Conservation (phyloP, 805 yeast genomes). For the Candida pseudofarinosa region DNA sequence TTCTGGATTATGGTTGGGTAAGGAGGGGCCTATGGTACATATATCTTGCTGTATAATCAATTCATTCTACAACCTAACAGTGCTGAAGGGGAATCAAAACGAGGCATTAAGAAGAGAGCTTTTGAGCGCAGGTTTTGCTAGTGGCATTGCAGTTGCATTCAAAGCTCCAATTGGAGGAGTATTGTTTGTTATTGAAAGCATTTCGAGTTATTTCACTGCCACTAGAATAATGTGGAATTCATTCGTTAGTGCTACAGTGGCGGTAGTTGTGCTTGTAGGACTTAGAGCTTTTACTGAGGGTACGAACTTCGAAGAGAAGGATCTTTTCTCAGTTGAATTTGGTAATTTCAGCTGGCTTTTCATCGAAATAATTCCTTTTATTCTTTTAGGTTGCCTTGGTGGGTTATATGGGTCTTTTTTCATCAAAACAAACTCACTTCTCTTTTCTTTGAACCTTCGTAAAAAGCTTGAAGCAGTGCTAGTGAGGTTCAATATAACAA, state of each 20-base stretch:
- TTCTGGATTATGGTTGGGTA: constrained; percentile 79
- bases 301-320: constrained; percentile 40
- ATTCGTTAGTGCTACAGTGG: constrained; percentile 73
- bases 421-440: constrained; percentile 42
- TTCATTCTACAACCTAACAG: constrained; percentile 23
- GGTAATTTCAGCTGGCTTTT: constrained; percentile 70
- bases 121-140: constrained; percentile 70
- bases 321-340: constrained; percentile 56
- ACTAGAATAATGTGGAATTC: constrained; percentile 76
- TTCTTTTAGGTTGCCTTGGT: constrained; percentile 65
- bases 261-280: constrained; percentile 54
- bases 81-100: constrained; percentile 35
- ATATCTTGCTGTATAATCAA: constrained; percentile 59
- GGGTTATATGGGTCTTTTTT: constrained; percentile 61
- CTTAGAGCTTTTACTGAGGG: constrained; percentile 39
- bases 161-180: constrained; percentile 89
- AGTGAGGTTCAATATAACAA: constrained; percentile 11
- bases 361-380: constrained; percentile 68
- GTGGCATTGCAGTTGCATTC: constrained; percentile 83
- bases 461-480: constrained; percentile 21
- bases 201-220: constrained; percentile 60
- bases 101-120: constrained; percentile 67
- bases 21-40: constrained; percentile 85
- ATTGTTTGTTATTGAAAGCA: constrained; percentile 66
- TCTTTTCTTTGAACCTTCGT: constrained; percentile 30